Conservation (phyloP, 1,284 basidiomycete species). For the Trichosporon inkin region DNA sequence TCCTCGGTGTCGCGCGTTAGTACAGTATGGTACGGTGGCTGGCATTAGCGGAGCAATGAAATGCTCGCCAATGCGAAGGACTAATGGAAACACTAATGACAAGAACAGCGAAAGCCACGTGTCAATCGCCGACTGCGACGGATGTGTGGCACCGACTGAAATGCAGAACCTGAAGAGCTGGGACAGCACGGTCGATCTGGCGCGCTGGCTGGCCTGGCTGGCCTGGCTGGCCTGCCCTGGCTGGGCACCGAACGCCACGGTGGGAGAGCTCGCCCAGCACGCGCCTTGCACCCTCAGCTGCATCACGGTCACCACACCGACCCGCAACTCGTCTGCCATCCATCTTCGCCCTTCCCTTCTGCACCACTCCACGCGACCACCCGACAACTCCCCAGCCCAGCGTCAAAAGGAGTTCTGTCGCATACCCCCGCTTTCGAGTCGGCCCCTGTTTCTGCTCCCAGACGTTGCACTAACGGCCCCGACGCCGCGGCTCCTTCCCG, state of each 20-base stretch:
- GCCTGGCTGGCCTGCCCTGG: background rate
- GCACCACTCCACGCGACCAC: background rate
- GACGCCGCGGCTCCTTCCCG: background rate
- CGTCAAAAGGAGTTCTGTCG: background rate
- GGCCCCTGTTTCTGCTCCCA: background rate
- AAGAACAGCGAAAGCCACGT: too few relatives aligned
- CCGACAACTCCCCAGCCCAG: background rate
- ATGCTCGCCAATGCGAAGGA: background rate
- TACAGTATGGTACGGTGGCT: background rate
- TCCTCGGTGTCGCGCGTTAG: too few relatives aligned
- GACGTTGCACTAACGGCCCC: background rate
- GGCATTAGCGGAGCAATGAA: background rate
- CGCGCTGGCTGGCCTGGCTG: background rate
- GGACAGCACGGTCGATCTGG: background rate
- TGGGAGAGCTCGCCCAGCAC: background rate
- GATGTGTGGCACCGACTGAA: background rate
- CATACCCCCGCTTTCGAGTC: background rate
- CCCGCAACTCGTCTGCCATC: background rate
- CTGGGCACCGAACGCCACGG: background rate
- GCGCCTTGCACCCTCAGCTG: constrained; percentile 5
- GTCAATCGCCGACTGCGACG: background rate
- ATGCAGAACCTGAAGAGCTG: background rate
- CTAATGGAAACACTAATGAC: background rate
- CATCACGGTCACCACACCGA: background rate
- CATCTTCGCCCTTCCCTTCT: constrained; percentile 1